Base-by-base conservation (phyloP, 2,329 filamentous ascomycete species). In the Coniochaeta sp. region DNA sequence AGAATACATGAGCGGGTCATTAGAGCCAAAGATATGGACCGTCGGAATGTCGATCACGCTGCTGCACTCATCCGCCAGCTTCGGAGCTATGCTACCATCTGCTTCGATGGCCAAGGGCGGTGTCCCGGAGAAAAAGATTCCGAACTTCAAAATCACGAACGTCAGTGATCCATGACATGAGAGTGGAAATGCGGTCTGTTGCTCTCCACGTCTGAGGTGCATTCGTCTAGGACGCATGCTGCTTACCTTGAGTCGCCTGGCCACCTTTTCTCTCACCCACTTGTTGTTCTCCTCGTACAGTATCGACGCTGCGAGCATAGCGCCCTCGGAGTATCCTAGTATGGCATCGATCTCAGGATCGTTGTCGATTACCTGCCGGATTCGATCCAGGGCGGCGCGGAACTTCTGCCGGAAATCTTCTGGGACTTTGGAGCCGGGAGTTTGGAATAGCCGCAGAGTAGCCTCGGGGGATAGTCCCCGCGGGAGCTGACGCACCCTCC, bases 1-100 rank as follows among this genome's bases (percentile, higher is more conserved):
- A 0, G 77, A 78, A 34, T 76, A 69, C 1, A 79, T 67, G 63
- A 80, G 81, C 1, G 79, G 79, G 65, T 82, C 79, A 66, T 64
- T 67, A 44, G 70, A 70, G n/a, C 73, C 73, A 61, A 75, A 68
- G 58, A 74, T 72, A 69, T 75, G 72, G 34, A 71, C 69, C 4
- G 72, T 74, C 11, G 71, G 73, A 56, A 74, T 71, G 60, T 70
- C 65, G 59, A 75, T 73, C 12, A 69, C 61, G 7, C 64, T 62
- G 1, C 69, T 70, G 28, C 63, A 64, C 36, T 70, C 67, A 60
- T 75, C 73, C 7, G 62, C 59, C 1, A 74, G 67, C 50, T 67
- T 64, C n/a, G 64, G 60, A 1, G 67, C 34, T 56, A 74, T 66
- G 7, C 66, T 58, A 43, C 65, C 58, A 14, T 66, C 64, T 5